Evolutionary conservation across 768 basidiomycete species (phyloP), one percentile per base, ranked within the genome.

Genomic region (Lactarius tabidus): DNA sequence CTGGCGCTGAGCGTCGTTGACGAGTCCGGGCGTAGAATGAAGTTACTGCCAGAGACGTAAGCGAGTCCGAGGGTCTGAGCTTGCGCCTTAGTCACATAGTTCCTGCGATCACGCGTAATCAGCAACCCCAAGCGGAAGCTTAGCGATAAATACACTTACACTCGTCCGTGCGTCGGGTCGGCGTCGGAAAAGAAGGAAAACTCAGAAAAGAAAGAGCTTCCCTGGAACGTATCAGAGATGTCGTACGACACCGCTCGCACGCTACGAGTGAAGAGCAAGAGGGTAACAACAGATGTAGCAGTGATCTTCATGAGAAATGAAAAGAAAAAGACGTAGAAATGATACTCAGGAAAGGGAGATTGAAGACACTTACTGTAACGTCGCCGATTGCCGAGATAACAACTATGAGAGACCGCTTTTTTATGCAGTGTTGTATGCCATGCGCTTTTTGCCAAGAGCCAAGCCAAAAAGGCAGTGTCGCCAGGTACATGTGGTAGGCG

Each of bases 131-230:
- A 31, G 53, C 26, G 28, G 17, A 35, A 18, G 39, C 23, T 10
- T 26, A 9, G 3, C 45, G 6, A 55, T 26, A 56, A 28, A 9
- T 38, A 29, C 41, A 53, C 83, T 70, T 73, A 87, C 87, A 90
- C 88, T 59, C 86, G 79, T 33, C 87, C 87, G 67, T 86, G 78
- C 8, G 87, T 88, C 5, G 87, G 87, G 70, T 89, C 88, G 1
- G 81, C 18, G 45, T 83, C 80, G 23, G 77, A 76, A 69, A 84
- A 70, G 69, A 79, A 80, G 5, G 71, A 66, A 70, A 89, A 89
- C 12, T 77, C 72, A n/a, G 76, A 74, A 63, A 84, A 77, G 69
- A 89, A 87, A 23, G 75, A 78, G 65, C 69, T 66, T 20, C 84
- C 81, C 12, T 75, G 70, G 71, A 79, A 75, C 63, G 78, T 84